Evolutionary conservation across 2,329 filamentous ascomycete genomes (phyloP).

Genomic region (Hymenotorrendiella dingleyae): DNA sequence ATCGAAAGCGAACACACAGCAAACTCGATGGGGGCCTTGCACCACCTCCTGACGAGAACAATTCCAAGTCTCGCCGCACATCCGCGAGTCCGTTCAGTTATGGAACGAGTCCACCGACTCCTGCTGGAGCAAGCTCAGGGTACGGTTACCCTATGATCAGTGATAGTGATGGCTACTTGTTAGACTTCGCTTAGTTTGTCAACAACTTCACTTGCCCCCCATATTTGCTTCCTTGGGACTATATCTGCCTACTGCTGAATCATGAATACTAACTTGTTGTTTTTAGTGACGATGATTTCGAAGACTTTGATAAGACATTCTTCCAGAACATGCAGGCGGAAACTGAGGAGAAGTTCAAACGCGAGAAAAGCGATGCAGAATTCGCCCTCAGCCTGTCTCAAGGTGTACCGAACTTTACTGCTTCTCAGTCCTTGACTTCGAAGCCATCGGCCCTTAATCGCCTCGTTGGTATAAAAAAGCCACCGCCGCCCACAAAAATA

Average conservation of each 20-base stretch:
- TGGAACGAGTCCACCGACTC: conserved; percentile 17
- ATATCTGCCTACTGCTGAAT: neutral
- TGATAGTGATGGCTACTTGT: conserved; percentile 21
- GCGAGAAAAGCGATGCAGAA: conserved; percentile 32
- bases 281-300: conserved; percentile 20
- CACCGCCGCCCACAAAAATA: neutral
- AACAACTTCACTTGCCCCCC: conserved; percentile 11
- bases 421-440: conserved; percentile 4
- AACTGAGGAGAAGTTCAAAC: conserved; percentile 35
- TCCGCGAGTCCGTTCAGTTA: conserved; percentile 23
- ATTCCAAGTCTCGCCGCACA: conserved; percentile 28
- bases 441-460: conserved; percentile 25
- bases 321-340: conserved; percentile 23
- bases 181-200: conserved; percentile 23
- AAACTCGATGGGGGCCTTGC: conserved; percentile 17
- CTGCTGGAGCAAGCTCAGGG: conserved; percentile 23
- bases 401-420: conserved; percentile 1
- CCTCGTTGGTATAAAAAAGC: conserved; percentile 4
- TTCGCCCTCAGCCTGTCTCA: conserved; percentile 27
- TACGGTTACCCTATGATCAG: conserved; percentile 21
- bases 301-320: conserved; percentile 11
- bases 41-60: conserved; percentile 15
- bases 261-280: neutral
- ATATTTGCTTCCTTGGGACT: neutral
- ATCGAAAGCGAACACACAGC: conserved; percentile 28